Evolutionary conservation across 2,329 filamentous ascomycete species (phyloP).

Genomic region (Pseudogymnoascus destructans): DNA sequence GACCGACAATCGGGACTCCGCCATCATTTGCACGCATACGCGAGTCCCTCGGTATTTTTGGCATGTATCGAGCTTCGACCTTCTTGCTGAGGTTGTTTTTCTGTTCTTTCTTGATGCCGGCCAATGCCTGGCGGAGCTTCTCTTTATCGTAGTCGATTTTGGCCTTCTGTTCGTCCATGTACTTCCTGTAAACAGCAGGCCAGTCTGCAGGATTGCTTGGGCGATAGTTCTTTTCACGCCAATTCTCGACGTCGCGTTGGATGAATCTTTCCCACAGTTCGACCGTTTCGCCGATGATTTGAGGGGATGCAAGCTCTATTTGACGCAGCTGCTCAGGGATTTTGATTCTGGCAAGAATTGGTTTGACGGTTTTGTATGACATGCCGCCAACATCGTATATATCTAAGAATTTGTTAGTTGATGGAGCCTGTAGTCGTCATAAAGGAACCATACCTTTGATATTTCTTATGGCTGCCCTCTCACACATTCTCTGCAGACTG

Average conservation of each 20-base stretch:
- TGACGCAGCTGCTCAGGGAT: constrained; percentile 60
- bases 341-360: constrained; percentile 59
- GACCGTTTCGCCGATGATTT: constrained; percentile 54
- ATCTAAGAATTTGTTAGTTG: constrained; percentile 23
- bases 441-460: background rate
- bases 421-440: background rate
- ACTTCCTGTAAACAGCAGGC: constrained; percentile 64
- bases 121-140: constrained; percentile 39
- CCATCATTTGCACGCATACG: constrained; percentile 26
- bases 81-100: constrained; percentile 44
- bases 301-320: constrained; percentile 64
- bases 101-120: constrained; percentile 44
- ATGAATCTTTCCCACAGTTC: constrained; percentile 75
- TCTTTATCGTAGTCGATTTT: constrained; percentile 45
- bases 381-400: constrained; percentile 61
- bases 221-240: constrained; percentile 45
- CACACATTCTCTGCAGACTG: background rate
- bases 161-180: constrained; percentile 45
- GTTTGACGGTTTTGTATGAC: constrained; percentile 50
- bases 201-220: constrained; percentile 58
- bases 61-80: constrained; percentile 37
- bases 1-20: constrained; percentile 22
- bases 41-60: constrained; percentile 30
- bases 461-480: background rate
- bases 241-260: constrained; percentile 57